Conservation (phyloP, 1,139 yeast genomes). For the Scheffersomyces illinoinensis region DNA sequence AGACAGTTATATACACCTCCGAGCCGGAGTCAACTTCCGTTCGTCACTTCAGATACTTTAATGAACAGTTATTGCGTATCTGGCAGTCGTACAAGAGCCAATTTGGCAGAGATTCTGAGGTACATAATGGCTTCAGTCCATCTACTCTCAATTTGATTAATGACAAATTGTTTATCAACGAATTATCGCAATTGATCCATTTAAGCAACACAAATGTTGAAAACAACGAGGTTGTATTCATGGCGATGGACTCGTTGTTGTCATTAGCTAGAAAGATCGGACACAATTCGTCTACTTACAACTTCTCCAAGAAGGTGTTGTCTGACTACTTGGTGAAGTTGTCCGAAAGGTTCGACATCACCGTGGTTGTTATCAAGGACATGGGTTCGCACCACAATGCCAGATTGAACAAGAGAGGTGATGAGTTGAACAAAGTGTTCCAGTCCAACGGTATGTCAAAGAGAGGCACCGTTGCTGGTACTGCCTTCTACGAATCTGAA, state of each 20-base stretch:
- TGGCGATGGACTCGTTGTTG: constrained; percentile 42
- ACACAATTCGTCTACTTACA: constrained; percentile 37
- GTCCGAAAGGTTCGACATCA: constrained; percentile 30
- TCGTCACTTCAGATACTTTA: constrained; percentile 33
- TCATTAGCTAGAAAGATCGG: constrained; percentile 47
- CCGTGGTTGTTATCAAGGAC: constrained; percentile 20
- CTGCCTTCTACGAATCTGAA: constrained; percentile 42
- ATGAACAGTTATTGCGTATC: constrained; percentile 30
- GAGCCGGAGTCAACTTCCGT: constrained; percentile 20
- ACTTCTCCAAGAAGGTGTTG: constrained; percentile 35
- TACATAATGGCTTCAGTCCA: constrained; percentile 7
- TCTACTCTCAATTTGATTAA: constrained; percentile 28
- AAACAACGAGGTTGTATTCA: constrained; percentile 24
- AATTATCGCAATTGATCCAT: constrained; percentile 48
- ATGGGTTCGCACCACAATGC: background rate
- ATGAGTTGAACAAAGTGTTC: background rate
- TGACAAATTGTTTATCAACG: constrained; percentile 48
- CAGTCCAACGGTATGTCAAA: constrained; percentile 2
- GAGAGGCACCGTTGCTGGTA: constrained; percentile 23
- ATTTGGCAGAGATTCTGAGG: constrained; percentile 4
- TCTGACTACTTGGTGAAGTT: constrained; percentile 30
- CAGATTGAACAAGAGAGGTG: background rate
- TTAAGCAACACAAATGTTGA: constrained; percentile 12
- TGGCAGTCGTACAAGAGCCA: constrained; percentile 34
- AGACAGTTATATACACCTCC: constrained; percentile 31